Percentiles rank a stretch among this genome's conserved stretches.
Evolutionary conservation across 163 green algal genomes (phyloP).

Genomic region (Scenedesmus sp.): DNA sequence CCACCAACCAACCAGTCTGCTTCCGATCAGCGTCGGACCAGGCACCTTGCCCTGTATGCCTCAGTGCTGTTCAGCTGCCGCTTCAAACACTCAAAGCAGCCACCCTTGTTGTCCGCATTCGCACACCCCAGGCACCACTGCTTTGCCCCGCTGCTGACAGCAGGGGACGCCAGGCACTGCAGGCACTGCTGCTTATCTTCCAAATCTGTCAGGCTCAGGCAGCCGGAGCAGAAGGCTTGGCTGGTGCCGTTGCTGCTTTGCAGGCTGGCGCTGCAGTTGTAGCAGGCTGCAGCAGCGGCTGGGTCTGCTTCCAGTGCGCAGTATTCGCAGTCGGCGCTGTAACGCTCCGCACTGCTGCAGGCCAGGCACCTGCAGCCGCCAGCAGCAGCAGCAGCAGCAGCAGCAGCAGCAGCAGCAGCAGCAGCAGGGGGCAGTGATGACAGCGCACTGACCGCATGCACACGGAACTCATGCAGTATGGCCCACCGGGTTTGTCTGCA

Average conservation of each 20-base stretch:
- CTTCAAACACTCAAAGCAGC: neutral
- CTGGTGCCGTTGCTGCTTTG: neutral
- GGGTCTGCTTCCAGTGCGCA: neutral
- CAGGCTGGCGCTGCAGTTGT: neutral
- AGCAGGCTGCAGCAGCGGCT: neutral
- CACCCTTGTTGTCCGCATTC: neutral
- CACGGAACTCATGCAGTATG: too few relatives aligned
- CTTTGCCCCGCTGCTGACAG: neutral
- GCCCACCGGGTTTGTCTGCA: too few relatives aligned
- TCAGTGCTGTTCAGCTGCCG: neutral
- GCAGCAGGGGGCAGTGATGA: too few relatives aligned
- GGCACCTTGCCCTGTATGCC: neutral
- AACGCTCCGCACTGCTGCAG: neutral
- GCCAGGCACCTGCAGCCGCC: constrained; percentile 1
- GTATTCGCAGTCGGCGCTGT: constrained; percentile 7
- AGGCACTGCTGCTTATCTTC: neutral
- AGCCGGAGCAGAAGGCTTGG: neutral
- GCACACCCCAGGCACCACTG: neutral
- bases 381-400: neutral
- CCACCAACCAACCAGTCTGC: neutral
- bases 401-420: neutral
- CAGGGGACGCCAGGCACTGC: neutral
- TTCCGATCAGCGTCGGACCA: neutral
- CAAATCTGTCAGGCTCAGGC: neutral
- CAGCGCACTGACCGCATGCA: too few relatives aligned